Percentiles rank a stretch among this genome's conserved stretches.
Conservation (phyloP, 306 rosid species). For the Quillaja saponaria region DNA sequence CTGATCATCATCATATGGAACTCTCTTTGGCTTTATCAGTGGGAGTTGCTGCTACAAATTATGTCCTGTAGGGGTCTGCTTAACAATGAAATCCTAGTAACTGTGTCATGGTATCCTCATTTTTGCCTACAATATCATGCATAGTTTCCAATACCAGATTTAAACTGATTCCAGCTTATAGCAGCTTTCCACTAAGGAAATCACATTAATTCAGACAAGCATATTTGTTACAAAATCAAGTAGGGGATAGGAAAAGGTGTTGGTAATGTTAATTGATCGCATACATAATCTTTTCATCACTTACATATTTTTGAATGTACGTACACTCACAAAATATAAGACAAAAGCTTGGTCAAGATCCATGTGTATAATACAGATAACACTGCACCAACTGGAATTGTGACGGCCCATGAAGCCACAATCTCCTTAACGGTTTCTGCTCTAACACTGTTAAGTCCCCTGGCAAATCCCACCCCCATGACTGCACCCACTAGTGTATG, state of each 20-base stretch:
- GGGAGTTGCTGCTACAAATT: too few relatives aligned
- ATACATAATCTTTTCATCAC: constrained; percentile 24
- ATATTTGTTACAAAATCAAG: constrained; percentile 19
- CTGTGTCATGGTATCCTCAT: too few relatives aligned
- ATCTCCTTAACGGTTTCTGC: constrained; percentile 94
- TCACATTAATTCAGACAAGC: neutral
- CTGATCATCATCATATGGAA: too few relatives aligned
- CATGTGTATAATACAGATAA: constrained; percentile 79
- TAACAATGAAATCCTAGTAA: too few relatives aligned
- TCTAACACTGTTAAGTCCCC: constrained; percentile 88
- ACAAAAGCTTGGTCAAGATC: constrained; percentile 79
- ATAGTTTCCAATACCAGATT: too few relatives aligned
- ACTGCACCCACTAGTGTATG: constrained; percentile 97
- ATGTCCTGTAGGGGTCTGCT: too few relatives aligned
- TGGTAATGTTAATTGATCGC: constrained; percentile 26
- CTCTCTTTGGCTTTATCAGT: too few relatives aligned
- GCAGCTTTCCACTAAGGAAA: constrained; percentile 16
- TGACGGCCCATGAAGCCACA: constrained; percentile 83
- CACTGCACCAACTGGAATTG: constrained; percentile 85
- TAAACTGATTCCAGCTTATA: too few relatives aligned
- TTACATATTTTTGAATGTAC: constrained; percentile 28
- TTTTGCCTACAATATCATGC: too few relatives aligned
- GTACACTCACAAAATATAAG: constrained; percentile 59
- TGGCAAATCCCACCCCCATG: constrained; percentile 98
- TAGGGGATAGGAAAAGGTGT: constrained; percentile 22